phyloP scores from a whole-genome alignment of 495 filamentous ascomycete genomes.

The Aspergillus saccharolyticus region DNA sequence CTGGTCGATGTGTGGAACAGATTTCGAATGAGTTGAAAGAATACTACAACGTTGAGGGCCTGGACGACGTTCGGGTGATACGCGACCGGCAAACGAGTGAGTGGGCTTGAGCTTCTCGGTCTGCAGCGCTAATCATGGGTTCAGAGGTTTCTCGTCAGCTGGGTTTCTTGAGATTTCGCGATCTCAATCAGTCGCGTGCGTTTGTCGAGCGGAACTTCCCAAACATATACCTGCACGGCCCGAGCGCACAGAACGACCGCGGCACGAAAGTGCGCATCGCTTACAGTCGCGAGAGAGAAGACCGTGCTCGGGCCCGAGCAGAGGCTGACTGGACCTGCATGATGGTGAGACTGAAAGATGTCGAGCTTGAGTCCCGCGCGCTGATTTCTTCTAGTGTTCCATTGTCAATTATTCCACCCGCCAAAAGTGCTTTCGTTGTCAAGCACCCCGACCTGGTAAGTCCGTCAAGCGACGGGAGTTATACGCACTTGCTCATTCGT shows the following conservation, averaged over 20 bases:
- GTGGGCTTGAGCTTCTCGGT: slow-evolving; percentile 8
- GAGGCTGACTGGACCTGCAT: slow-evolving; percentile 77
- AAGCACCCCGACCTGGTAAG: slow-evolving; percentile 64
- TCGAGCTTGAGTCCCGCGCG: not conserved
- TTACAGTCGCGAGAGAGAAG: slow-evolving; percentile 54
- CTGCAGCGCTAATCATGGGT: slow-evolving; percentile 3
- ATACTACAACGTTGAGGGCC: slow-evolving; percentile 50
- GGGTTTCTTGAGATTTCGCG: slow-evolving; percentile 63
- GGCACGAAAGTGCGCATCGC: slow-evolving; percentile 57
- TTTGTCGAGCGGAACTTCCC: slow-evolving; percentile 68
- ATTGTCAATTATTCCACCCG: slow-evolving; percentile 68
- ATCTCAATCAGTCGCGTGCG: slow-evolving; percentile 52
- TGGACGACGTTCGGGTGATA: slow-evolving; percentile 63
- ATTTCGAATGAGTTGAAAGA: slow-evolving; percentile 57
- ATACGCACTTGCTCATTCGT: slow-evolving; percentile 12
- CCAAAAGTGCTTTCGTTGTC: slow-evolving; percentile 68
- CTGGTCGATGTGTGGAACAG: slow-evolving; percentile 41
- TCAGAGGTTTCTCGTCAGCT: slow-evolving; percentile 57
- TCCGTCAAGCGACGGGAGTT: slow-evolving; percentile 2
- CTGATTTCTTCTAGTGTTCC: slow-evolving; percentile 52
- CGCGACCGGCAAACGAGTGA: slow-evolving; percentile 62
- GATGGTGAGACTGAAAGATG: slow-evolving; percentile 47
- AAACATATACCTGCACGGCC: slow-evolving; percentile 52
- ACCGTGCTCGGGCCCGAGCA: slow-evolving; percentile 44
- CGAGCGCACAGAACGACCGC: slow-evolving; percentile 43